phyloP scores from a whole-genome alignment of 2,329 filamentous ascomycete species.

The Cordyceps cateniannulata region DNA sequence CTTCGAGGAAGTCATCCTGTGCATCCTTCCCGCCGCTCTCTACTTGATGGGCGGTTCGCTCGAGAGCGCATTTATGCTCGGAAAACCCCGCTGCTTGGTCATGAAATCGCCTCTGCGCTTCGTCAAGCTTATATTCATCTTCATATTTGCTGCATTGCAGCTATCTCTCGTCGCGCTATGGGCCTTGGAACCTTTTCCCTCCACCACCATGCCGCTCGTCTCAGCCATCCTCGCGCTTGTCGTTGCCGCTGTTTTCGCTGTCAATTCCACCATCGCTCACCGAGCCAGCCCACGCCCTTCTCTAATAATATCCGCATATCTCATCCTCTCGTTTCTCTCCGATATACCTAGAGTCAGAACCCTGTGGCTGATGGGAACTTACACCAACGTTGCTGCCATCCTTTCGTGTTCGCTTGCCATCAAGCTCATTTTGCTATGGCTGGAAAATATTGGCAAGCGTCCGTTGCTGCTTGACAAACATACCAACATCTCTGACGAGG shows the following conservation, averaged over 20 bases:
- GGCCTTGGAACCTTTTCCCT: constrained; percentile 6
- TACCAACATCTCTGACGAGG: not conserved
- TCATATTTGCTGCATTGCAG: constrained; percentile 10
- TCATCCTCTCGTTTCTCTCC: not conserved
- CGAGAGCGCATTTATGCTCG: constrained; percentile 4
- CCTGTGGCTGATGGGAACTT: not conserved
- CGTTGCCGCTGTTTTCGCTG: not conserved
- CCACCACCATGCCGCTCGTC: not conserved
- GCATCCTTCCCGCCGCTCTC: constrained; percentile 8
- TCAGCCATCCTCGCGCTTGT: constrained; percentile 8
- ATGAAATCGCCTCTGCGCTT: constrained; percentile 3
- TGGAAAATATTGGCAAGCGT: constrained; percentile 7
- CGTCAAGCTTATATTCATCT: constrained; percentile 5
- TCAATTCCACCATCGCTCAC: constrained; percentile 1
- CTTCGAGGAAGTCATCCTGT: not conserved
- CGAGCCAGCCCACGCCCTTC: constrained; percentile 3
- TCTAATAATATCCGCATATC: not conserved
- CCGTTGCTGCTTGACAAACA: not conserved
- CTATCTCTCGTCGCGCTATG: constrained; percentile 8
- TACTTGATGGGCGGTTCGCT: constrained; percentile 8
- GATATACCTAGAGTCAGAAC: constrained; percentile 4
- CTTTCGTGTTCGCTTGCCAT: not conserved
- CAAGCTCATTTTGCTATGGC: not conserved
- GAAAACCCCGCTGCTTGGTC: constrained; percentile 6
- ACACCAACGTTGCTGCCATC: not conserved